Evolutionary conservation across 2,329 filamentous ascomycete genomes (phyloP).

Genomic region (Westerdykella aurantiaca): DNA sequence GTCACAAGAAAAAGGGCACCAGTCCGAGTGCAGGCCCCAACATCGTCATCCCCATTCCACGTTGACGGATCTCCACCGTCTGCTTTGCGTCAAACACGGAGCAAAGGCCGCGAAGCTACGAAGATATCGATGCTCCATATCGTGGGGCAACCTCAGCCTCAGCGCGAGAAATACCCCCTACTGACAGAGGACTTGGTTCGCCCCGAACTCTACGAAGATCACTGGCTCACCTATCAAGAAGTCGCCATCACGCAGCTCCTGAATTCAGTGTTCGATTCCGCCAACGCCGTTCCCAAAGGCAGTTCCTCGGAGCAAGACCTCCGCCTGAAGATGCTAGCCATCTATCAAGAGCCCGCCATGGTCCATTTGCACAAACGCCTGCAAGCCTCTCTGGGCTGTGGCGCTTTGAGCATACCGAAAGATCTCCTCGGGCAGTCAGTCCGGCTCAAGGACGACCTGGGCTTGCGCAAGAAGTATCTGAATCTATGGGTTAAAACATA

Average conservation of each 20-base stretch:
- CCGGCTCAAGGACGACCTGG: conserved; percentile 52
- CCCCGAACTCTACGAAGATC: conserved; percentile 57
- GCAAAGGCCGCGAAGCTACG: conserved; percentile 18
- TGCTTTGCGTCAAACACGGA: conserved; percentile 22
- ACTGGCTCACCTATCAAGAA: conserved; percentile 59
- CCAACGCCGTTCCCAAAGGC: conserved; percentile 18
- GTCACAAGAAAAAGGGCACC: conserved; percentile 19
- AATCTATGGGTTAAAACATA: conserved; percentile 56
- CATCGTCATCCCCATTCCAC: conserved; percentile 32
- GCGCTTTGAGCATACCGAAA: conserved; percentile 52
- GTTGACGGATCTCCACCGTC: conserved; percentile 33
- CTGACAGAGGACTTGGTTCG: conserved; percentile 50
- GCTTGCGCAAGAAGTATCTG: conserved; percentile 52
- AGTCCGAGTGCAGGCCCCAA: conserved; percentile 17
- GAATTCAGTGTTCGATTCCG: conserved; percentile 50
- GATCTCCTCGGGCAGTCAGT: conserved; percentile 43
- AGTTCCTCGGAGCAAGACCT: conserved; percentile 33
- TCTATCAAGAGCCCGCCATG: conserved; percentile 51
- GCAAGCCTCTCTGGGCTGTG: conserved; percentile 54
- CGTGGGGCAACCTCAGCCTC: conserved; percentile 22
- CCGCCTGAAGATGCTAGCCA: conserved; percentile 45
- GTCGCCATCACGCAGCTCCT: conserved; percentile 55
- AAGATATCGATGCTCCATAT: conserved; percentile 32
- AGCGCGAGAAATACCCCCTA: conserved; percentile 45
- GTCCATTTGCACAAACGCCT: conserved; percentile 51